Evolutionary conservation across 176 grass and related monocot species (phyloP).

Genomic region (Triticum aestivum): IWGSC_CS_RefSeq_v2.1 NC_057809.1:289743689-289744188

Average conservation of each 20-base stretch:
- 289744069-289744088: neutral
- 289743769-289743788: constrained; percentile 81
- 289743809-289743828: constrained; percentile 8
- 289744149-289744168: neutral
- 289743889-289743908: constrained; percentile 79
- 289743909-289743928: constrained; percentile 83
- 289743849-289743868: neutral
- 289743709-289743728: constrained; percentile 84
- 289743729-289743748: constrained; percentile 83
- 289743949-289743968: constrained; percentile 29
- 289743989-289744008: neutral
- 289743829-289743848: neutral
- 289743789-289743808: constrained; percentile 32
- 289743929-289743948: constrained; percentile 85
- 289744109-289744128: constrained; percentile 9
- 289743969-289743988: neutral
- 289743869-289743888: constrained; percentile 77
- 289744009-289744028: neutral
- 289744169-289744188: neutral
- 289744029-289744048: neutral
- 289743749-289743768: constrained; percentile 76
- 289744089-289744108: neutral
- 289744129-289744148: neutral
- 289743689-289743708: constrained; percentile 85
- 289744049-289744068: neutral